These are phyloP conservation scores for Debaryomyces subglobosus DNA, from an alignment of 1,139 yeast species.

Conservation along the genomic window DNA sequence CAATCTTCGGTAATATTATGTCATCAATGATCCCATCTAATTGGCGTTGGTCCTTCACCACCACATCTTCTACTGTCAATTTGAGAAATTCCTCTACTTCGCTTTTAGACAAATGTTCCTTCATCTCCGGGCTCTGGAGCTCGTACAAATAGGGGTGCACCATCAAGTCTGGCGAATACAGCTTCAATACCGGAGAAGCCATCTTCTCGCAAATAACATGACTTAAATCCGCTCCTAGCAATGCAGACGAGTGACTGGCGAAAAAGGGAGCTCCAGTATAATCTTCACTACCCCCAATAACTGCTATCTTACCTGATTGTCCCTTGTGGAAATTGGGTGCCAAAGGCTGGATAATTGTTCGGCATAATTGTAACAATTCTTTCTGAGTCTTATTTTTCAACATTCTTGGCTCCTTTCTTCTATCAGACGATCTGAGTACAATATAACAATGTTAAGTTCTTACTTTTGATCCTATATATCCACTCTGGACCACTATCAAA, in stretches of 20 bases:
- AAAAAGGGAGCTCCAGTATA: conserved; percentile 97
- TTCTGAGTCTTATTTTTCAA: conserved; percentile 38
- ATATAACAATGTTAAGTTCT: background rate
- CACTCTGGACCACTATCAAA: background rate
- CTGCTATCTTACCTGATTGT: conserved; percentile 85
- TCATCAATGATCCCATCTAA: conserved; percentile 39
- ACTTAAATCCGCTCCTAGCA: conserved; percentile 85
- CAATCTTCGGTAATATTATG: conserved; percentile 58
- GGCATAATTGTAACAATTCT: conserved; percentile 53
- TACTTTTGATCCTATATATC: background rate
- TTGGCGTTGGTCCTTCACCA: conserved; percentile 18
- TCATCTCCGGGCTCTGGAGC: conserved; percentile 23
- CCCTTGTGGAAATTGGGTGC: conserved; percentile 80
- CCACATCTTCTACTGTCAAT: conserved; percentile 24
- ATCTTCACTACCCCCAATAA: conserved; percentile 93
- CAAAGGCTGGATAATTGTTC: conserved; percentile 74
- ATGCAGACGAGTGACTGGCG: conserved; percentile 80
- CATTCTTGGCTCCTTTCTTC: conserved; percentile 17
- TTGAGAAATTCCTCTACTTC: conserved; percentile 20
- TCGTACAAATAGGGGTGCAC: conserved; percentile 84
- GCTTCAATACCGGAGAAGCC: conserved; percentile 82
- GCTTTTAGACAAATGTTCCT: conserved; percentile 15
- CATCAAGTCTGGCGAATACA: conserved; percentile 92
- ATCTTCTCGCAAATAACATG: conserved; percentile 80
- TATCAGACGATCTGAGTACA: background rate